Evolutionary conservation across 495 filamentous ascomycete species (phyloP).

Genomic region (Astrothelium macrocarpum): DNA sequence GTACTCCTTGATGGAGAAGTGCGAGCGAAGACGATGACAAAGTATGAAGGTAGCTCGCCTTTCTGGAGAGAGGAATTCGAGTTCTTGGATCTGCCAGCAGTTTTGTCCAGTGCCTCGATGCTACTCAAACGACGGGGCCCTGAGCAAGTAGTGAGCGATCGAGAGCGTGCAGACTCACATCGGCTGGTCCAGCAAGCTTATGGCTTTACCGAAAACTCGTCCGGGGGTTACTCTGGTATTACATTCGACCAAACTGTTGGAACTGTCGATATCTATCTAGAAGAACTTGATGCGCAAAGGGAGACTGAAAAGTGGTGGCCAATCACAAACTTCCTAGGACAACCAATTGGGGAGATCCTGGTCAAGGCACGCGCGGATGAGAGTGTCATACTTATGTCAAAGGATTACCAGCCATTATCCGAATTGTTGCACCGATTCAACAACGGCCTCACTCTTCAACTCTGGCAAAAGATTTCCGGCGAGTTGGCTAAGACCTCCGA

Average conservation of each 20-base stretch:
- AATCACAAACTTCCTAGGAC: conserved; percentile 60
- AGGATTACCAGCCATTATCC: conserved; percentile 75
- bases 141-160: conserved; percentile 11
- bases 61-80: conserved; percentile 94
- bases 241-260: conserved; percentile 54
- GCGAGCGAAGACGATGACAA: conserved; percentile 73
- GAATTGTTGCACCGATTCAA: conserved; percentile 78
- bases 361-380: conserved; percentile 79
- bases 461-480: conserved; percentile 67
- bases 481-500: conserved; percentile 74
- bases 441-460: conserved; percentile 73
- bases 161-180: neutral
- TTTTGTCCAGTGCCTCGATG: conserved; percentile 69
- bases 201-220: conserved; percentile 20
- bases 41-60: conserved; percentile 69
- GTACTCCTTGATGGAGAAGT: conserved; percentile 87
- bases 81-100: conserved; percentile 73
- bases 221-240: conserved; percentile 33
- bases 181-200: conserved; percentile 23
- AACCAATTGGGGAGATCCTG: conserved; percentile 75
- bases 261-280: conserved; percentile 71
- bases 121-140: conserved; percentile 58
- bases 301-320: conserved; percentile 88
- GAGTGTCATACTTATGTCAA: conserved; percentile 73
- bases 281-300: conserved; percentile 67